Conservation (phyloP, 1,139 yeast species). For the Yamadazyma buinensis region DNA sequence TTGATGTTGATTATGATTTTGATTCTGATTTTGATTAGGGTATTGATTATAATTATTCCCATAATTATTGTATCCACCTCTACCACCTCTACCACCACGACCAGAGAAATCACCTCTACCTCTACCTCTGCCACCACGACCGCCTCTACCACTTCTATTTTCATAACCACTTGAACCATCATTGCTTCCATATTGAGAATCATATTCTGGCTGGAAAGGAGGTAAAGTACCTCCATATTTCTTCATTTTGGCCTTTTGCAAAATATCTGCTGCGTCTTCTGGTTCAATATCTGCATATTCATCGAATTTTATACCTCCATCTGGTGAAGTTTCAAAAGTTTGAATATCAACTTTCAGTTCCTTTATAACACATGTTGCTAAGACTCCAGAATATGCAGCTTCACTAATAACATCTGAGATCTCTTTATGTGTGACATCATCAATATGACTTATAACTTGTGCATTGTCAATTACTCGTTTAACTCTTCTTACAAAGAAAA, state of each 20-base stretch:
- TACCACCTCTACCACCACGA: neutral
- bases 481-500: constrained; percentile 54
- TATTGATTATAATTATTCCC: constrained; percentile 4
- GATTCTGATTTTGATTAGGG: neutral
- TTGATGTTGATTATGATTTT: constrained; percentile 2
- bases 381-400: constrained; percentile 77
- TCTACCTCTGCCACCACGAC: constrained; percentile 4
- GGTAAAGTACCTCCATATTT: constrained; percentile 27
- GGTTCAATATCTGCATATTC: constrained; percentile 71
- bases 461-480: constrained; percentile 52
- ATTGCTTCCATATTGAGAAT: constrained; percentile 4
- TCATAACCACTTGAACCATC: constrained; percentile 1
- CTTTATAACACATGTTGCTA: constrained; percentile 68
- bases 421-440: constrained; percentile 45
- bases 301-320: constrained; percentile 76
- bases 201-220: constrained; percentile 10
- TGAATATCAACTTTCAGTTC: constrained; percentile 63
- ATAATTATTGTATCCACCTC: constrained; percentile 3
- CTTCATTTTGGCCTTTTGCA: constrained; percentile 27
- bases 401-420: constrained; percentile 59
- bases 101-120: constrained; percentile 6
- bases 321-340: constrained; percentile 63
- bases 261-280: constrained; percentile 57
- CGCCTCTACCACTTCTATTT: constrained; percentile 5
- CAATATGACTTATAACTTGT: constrained; percentile 35